Base-by-base conservation (phyloP, 2,329 filamentous ascomycete genomes). In the Ploettnerulaceae sp. region DNA sequence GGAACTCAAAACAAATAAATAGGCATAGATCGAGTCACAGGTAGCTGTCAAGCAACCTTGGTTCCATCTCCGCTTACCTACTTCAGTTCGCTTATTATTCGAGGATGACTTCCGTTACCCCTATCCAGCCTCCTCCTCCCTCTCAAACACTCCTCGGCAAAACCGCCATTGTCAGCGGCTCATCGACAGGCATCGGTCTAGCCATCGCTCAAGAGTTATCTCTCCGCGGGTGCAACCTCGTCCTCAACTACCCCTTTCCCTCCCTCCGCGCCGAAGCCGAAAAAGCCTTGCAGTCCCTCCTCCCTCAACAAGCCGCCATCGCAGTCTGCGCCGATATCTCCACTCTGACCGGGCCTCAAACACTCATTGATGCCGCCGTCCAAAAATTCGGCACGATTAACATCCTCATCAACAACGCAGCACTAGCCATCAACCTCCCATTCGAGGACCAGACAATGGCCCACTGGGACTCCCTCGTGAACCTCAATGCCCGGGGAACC, bases 211-310 rank as follows among this genome's bases (percentile, higher is more conserved):
- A 55, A 20, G 69, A 72, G 47, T 62, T 72, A 3, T 61, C 69
- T 11, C 59, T 62, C 9, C 65, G 66, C 7, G 71, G 72, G 28
- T 69, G 70, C 25, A 61, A 59, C 18, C 60, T 73, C 4, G 67
- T 72, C 7, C 55, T 75, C 60, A 75, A 73, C 59, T 76, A 74
- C 57, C 69, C 71, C 1, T 67, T 62, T 35, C 33, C 63, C 2
- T 18, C 45, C 3, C 50, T 65, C n/a, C 34, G 45, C 6, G 47
- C 42, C 2, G 59, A 68, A 45, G 64, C 63, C n/a, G 57, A 66
- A 2, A 50, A 46, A n/a, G n/a, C n/a, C n/a, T 0, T 48, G 68
- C 1, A 52, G 60, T 8, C 43, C 58, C 1, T 53, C 49, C 7
- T 55, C 72, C 4, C 38, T 58, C 4, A 64, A 61, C 1, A 50